Evolutionary conservation across 148 eudicot species (phyloP).

Genomic region (Rhododendron mucronatum): DNA sequence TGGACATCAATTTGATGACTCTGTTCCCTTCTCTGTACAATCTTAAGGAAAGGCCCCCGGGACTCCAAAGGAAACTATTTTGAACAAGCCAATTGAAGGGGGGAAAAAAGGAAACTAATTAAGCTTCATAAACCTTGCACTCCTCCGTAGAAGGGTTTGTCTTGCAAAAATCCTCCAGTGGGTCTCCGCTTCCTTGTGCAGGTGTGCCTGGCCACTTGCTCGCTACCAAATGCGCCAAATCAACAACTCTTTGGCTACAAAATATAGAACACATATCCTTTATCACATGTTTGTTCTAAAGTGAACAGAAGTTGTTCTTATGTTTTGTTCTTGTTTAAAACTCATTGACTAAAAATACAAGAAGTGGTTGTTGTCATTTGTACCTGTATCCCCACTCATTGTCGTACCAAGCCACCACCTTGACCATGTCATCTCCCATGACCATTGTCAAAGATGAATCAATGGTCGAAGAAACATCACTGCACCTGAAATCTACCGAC

Average conservation of each 20-base stretch:
- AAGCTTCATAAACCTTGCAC: constrained; percentile 88
- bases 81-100: neutral
- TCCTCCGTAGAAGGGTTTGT: constrained; percentile 87
- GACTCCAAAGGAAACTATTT: neutral
- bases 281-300: neutral
- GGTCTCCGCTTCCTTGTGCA: constrained; percentile 64
- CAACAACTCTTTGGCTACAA: constrained; percentile 90
- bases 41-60: neutral
- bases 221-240: constrained; percentile 91
- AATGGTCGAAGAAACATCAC: constrained; percentile 79
- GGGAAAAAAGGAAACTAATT: neutral
- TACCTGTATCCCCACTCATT: constrained; percentile 99
- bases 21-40: neutral
- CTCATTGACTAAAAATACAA: neutral
- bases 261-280: neutral
- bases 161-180: constrained; percentile 91
- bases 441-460: constrained; percentile 97
- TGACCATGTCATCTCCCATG: constrained; percentile 99
- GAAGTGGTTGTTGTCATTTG: neutral
- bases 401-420: constrained; percentile 99
- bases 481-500: constrained; percentile 88
- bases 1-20: neutral
- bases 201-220: constrained; percentile 80
- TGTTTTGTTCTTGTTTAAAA: neutral
- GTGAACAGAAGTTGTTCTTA: neutral